These are phyloP conservation scores for Hapsidospora chrysogenum DNA, from an alignment of 495 filamentous ascomycete species.

Conservation along the genomic window DNA sequence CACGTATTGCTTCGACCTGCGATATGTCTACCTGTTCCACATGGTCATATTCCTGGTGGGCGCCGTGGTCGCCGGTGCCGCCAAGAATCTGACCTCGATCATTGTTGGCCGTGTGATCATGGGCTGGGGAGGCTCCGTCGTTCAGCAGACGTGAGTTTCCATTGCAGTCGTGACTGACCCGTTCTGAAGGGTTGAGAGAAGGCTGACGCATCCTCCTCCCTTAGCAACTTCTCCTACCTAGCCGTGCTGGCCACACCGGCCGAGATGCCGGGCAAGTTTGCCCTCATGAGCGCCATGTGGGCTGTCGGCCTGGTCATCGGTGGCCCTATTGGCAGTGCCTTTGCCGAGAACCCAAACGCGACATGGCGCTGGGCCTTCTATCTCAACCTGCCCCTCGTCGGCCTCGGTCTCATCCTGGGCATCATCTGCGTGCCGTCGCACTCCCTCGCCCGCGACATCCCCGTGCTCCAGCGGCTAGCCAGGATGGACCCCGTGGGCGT, in stretches of 20 bases:
- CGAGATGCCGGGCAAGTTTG: constrained; percentile 6
- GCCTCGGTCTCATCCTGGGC: constrained; percentile 29
- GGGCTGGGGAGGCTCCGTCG: constrained; percentile 19
- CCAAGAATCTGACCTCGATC: constrained; percentile 31
- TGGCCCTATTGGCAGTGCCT: constrained; percentile 41
- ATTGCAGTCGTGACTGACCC: no score
- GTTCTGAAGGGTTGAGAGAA: no score
- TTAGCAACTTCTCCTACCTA: background rate
- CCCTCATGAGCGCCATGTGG: constrained; percentile 19
- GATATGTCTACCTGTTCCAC: constrained; percentile 30
- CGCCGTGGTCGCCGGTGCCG: constrained; percentile 34
- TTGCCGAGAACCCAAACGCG: constrained; percentile 22
- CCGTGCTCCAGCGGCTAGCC: constrained; percentile 16
- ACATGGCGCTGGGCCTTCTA: constrained; percentile 47
- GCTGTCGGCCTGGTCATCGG: constrained; percentile 31
- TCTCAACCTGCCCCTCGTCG: constrained; percentile 44
- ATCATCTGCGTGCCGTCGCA: constrained; percentile 13
- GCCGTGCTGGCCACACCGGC: background rate
- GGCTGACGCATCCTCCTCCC: no score
- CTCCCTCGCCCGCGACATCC: background rate
- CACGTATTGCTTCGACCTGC: constrained; percentile 33
- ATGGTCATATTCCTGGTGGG: constrained; percentile 34
- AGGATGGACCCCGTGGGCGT: constrained; percentile 29
- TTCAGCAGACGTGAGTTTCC: constrained; percentile 4
- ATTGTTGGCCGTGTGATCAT: constrained; percentile 31